Evolutionary conservation across 2,329 filamentous ascomycete species (phyloP), one percentile per base, ranked within the genome.

Genomic region (Talaromyces marneffei): DNA sequence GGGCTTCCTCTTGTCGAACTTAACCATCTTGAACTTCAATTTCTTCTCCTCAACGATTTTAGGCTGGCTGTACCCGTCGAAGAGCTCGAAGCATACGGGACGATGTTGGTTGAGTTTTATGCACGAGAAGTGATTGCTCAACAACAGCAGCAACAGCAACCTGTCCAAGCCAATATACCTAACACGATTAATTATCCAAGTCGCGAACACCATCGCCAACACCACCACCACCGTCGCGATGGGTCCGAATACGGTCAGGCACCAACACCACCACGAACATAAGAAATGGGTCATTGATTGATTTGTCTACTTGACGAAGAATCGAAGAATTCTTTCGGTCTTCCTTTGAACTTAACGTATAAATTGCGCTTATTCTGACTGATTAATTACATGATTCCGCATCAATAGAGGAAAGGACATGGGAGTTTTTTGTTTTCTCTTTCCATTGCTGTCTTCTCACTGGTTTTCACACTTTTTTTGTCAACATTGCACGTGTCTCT

Each of bases 101-200:
- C 94, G 0, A 97, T 97, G 93, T 82, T 99, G 12, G 94, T 99
- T 16, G 93, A 97, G 71, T 99, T 97, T 71, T 99, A 97, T 71
- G 93, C 92, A 0, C 84, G 93, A 59, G 94, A 99, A 74, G 88
- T 97, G 16, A 85, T 96, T 27, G 80, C 85, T 27, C 86, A 83
- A 31, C 69, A 70, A 27, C 68, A 70, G 18, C 59, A 61, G 4
- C 60, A 62, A 57, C 61, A 57, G 52, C 53, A 57, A 59, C 55
- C 56, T 31, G 31, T 62, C 14, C 25, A 53, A 46, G 37, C 39
- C 9, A 54, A 9, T 8, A 57, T 54, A 29, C 60, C 60, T 9
- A 42, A 33, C 23, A 20, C 48, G 16, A 54, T 62, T 20, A 55
- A 62, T n/a, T 40, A 58, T 27, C 29, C 29, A 25, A 25, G 39